These are phyloP conservation scores for Xylaria grammica DNA, from an alignment of 495 filamentous ascomycete species.

Conservation along the genomic window DNA sequence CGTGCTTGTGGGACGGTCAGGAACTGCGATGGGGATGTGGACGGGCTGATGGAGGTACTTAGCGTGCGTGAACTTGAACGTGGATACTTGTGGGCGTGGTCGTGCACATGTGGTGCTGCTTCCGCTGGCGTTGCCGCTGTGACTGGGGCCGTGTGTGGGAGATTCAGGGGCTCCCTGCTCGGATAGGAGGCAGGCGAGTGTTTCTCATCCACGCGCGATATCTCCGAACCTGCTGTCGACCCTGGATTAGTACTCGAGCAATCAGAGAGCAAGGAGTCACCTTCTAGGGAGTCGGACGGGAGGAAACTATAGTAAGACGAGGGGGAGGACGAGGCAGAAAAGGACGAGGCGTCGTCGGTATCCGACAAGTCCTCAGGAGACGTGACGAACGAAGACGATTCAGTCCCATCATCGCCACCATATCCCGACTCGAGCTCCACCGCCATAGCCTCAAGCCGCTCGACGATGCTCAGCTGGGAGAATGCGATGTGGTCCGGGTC, in stretches of 20 bases:
- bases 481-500: not conserved
- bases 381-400: too few species aligned
- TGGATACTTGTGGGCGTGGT: not conserved
- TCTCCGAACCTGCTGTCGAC: not conserved
- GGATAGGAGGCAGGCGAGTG: not conserved
- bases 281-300: not conserved
- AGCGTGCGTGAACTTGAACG: not conserved
- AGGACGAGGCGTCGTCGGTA: not conserved
- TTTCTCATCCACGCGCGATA: too few species aligned
- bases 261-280: not conserved
- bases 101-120: not conserved
- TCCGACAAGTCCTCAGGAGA: too few species aligned
- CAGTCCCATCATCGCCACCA: not conserved
- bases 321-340: not conserved
- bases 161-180: not conserved
- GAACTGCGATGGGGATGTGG: not conserved
- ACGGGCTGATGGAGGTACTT: not conserved
- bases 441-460: not conserved
- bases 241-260: not conserved
- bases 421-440: not conserved
- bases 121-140: too few species aligned
- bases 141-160: not conserved
- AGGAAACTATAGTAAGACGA: not conserved
- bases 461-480: not conserved
- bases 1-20: not conserved